Evolutionary conservation across 176 grass and related monocot genomes (phyloP).

Genomic region (Puccinellia tenuiflora): DNA sequence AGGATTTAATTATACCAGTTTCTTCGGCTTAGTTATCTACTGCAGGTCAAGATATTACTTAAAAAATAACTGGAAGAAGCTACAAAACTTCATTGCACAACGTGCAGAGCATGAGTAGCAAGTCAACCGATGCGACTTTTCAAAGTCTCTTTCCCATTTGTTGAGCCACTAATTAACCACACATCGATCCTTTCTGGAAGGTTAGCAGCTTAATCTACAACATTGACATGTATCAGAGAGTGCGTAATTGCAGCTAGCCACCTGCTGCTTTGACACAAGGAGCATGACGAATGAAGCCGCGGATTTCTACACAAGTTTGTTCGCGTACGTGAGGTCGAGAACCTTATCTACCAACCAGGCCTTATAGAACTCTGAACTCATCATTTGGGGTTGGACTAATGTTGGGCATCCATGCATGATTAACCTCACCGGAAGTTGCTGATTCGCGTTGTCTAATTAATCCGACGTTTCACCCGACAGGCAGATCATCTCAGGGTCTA

Average conservation of each 20-base stretch:
- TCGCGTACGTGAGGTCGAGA: neutral
- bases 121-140: neutral
- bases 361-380: neutral
- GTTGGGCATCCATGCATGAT: neutral
- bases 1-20: neutral
- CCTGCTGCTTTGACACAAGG: neutral
- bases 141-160: constrained; percentile 1
- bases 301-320: neutral
- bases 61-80: constrained; percentile 5
- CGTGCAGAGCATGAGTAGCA: neutral
- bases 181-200: neutral
- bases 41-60: neutral
- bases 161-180: neutral
- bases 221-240: neutral
- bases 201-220: neutral
- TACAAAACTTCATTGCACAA: neutral
- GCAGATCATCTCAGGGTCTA: neutral
- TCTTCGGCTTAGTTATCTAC: neutral
- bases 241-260: constrained; percentile 11
- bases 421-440: constrained; percentile 1
- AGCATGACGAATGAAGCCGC: neutral
- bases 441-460: neutral
- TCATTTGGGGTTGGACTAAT: constrained; percentile 10
- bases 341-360: neutral
- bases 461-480: neutral